Evolutionary conservation across 306 rosid genomes (phyloP).

Genomic region (Gastrolobium bilobum): DNA sequence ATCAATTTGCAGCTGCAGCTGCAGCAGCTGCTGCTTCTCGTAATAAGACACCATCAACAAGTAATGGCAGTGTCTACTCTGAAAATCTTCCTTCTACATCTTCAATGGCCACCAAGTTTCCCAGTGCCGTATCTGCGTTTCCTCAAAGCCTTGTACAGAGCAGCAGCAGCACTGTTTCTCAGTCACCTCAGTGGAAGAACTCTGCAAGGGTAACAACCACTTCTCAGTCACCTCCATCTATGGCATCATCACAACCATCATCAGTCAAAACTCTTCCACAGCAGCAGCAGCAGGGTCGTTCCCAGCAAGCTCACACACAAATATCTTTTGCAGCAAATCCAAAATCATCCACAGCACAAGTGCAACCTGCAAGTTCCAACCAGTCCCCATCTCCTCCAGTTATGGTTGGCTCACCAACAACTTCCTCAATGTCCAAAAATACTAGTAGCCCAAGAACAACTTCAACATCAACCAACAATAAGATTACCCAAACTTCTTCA

Average conservation of each 20-base stretch:
- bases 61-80: constrained; percentile 74
- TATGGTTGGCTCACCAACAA: constrained; percentile 88
- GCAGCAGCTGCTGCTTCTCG: constrained; percentile 60
- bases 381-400: constrained; percentile 87
- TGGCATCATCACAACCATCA: constrained; percentile 72
- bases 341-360: constrained; percentile 71
- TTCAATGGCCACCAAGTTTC: constrained; percentile 76
- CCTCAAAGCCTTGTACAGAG: constrained; percentile 81
- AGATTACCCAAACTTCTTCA: constrained; percentile 73
- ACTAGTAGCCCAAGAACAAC: constrained; percentile 92
- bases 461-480: constrained; percentile 68
- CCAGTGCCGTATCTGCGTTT: constrained; percentile 73
- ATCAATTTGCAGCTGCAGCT: constrained; percentile 61
- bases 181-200: constrained; percentile 93
- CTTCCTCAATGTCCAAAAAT: constrained; percentile 83
- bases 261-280: constrained; percentile 70
- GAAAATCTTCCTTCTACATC: constrained; percentile 78
- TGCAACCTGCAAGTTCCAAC: constrained; percentile 65
- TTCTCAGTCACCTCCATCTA: constrained; percentile 67
- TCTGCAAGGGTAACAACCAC: constrained; percentile 62
- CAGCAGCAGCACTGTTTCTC: constrained; percentile 69
- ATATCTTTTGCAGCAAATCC: constrained; percentile 86
- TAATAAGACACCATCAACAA: constrained; percentile 68
- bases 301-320: constrained; percentile 78
- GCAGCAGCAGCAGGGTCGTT: constrained; percentile 82